phyloP scores from a whole-genome alignment of 495 filamentous ascomycete genomes.

The Tuber calosporum region DNA sequence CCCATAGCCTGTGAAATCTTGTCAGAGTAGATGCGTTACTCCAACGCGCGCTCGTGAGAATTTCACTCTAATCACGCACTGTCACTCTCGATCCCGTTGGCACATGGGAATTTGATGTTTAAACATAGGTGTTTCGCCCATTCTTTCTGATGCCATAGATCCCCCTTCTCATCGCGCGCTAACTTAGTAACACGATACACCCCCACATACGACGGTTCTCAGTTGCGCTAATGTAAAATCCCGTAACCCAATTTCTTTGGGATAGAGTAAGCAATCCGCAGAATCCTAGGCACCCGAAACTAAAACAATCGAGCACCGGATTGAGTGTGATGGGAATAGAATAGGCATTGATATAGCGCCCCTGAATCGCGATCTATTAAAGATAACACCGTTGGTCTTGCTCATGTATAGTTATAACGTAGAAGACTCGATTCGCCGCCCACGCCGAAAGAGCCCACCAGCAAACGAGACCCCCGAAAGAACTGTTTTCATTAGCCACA shows the following conservation, averaged over 20 bases:
- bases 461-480: neutral
- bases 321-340: neutral
- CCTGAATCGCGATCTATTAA: neutral
- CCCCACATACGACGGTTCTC: neutral
- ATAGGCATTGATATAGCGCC: neutral
- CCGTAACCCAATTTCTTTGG: neutral
- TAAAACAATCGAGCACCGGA: neutral
- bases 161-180: neutral
- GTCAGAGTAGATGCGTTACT: neutral
- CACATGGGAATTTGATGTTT: too few species aligned
- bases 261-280: neutral
- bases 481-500: neutral
- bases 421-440: neutral
- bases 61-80: neutral
- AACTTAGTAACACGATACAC: neutral
- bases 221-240: neutral
- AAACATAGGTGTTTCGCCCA: neutral
- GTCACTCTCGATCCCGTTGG: neutral
- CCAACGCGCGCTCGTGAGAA: neutral
- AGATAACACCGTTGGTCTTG: neutral
- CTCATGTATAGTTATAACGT: neutral
- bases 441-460: neutral
- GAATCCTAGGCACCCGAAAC: neutral
- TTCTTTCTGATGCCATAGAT: neutral
- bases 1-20: neutral